Percentiles rank a stretch among this genome's conserved stretches.
These are phyloP conservation scores for Cryoendolithus antarcticus DNA, from an alignment of 2,329 filamentous ascomycete species.

Conservation along the genomic window DNA sequence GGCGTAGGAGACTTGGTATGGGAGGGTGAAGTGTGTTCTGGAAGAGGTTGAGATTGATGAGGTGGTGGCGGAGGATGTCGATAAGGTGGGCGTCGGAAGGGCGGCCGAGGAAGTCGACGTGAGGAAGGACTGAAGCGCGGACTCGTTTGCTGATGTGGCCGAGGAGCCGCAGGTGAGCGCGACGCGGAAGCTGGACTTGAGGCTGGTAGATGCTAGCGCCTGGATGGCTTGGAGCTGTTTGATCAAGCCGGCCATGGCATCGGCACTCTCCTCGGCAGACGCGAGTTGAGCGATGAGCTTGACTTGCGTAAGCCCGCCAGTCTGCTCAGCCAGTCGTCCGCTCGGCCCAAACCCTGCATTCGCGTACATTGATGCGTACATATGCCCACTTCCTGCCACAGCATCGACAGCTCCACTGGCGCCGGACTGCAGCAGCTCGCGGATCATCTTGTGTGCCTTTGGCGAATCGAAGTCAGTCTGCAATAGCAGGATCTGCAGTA, in stretches of 20 bases:
- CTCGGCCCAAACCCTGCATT: constrained; percentile 65
- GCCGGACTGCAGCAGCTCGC: constrained; percentile 73
- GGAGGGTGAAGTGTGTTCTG: constrained; percentile 84
- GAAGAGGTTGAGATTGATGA: constrained; percentile 16
- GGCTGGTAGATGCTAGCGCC: constrained; percentile 56
- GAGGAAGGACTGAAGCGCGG: constrained; percentile 60
- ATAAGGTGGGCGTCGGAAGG: constrained; percentile 13
- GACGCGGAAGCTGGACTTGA: constrained; percentile 49
- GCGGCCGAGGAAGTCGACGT: constrained; percentile 6
- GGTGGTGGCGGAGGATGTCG: constrained; percentile 18
- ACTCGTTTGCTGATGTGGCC: constrained; percentile 57
- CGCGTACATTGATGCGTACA: constrained; percentile 72
- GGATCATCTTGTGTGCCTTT: constrained; percentile 68
- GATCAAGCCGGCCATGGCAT: constrained; percentile 46
- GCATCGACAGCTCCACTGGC: constrained; percentile 84
- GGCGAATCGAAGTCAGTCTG: constrained; percentile 85
- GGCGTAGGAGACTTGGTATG: constrained; percentile 95
- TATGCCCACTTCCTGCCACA: constrained; percentile 81
- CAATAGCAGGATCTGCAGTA: constrained; percentile 65
- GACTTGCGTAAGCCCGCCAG: constrained; percentile 81
- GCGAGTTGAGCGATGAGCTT: constrained; percentile 72
- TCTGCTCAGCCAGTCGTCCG: constrained; percentile 66
- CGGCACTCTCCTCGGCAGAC: constrained; percentile 58
- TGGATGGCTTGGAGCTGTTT: constrained; percentile 78
- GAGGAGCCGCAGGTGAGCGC: constrained; percentile 78